Conservation (phyloP, 495 filamentous ascomycete genomes). For the Penicillium cosmopolitanum region DNA sequence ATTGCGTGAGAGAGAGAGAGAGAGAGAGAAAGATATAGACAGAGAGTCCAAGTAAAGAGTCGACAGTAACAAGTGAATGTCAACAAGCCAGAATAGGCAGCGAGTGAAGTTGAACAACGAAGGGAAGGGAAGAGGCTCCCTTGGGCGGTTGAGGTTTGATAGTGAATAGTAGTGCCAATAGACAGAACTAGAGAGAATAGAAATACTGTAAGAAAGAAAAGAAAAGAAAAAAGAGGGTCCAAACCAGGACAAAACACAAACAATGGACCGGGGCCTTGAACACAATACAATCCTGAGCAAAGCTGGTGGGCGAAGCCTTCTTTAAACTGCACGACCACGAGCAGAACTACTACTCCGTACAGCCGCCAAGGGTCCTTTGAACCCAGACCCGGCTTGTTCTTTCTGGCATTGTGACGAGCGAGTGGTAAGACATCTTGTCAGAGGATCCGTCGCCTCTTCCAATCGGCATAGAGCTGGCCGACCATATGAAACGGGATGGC, state of each 20-base stretch:
- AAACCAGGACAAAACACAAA: neutral
- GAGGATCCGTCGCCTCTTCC: slow-evolving; percentile 12
- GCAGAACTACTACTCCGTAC: neutral
- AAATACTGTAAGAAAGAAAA: slow-evolving; percentile 5
- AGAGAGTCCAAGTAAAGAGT: neutral
- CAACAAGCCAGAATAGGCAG: neutral
- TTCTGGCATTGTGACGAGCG: slow-evolving; percentile 8
- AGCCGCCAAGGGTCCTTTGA: slow-evolving; percentile 4
- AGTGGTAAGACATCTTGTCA: slow-evolving; percentile 25
- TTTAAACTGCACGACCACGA: neutral
- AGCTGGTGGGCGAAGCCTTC: slow-evolving; percentile 5
- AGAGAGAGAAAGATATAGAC: neutral
- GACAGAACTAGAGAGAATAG: neutral
- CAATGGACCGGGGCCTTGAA: neutral
- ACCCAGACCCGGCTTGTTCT: neutral
- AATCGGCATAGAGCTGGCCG: slow-evolving; percentile 15
- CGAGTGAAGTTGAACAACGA: neutral
- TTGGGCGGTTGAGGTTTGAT: too few species aligned
- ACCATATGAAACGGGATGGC: slow-evolving; percentile 20
- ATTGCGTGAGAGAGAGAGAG: neutral
- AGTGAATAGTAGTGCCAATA: neutral
- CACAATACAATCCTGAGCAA: too few species aligned
- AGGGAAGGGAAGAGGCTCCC: too few species aligned
- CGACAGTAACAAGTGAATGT: neutral
- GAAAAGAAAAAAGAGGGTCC: slow-evolving; percentile 1